Evolutionary conservation across 2,329 filamentous ascomycete species (phyloP).

Genomic region (Stagonosporopsis vannaccii): DNA sequence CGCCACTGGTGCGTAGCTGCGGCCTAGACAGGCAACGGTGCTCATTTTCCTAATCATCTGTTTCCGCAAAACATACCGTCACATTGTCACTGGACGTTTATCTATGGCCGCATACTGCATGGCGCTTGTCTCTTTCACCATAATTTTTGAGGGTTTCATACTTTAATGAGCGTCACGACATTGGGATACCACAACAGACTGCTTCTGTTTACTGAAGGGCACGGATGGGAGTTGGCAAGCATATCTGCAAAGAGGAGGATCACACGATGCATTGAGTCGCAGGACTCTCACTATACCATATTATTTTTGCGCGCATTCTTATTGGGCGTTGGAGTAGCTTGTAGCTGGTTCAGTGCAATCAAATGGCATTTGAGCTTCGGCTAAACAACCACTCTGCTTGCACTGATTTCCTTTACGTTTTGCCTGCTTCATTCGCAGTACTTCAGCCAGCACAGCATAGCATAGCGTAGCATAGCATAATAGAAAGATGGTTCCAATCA

Average conservation of each 20-base stretch:
- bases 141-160: constrained; percentile 44
- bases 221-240: constrained; percentile 36
- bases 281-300: constrained; percentile 39
- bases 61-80: constrained; percentile 28
- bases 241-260: constrained; percentile 26
- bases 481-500: constrained; percentile 3
- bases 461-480: constrained; percentile 18
- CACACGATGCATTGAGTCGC: constrained; percentile 18
- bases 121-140: constrained; percentile 45
- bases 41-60: constrained; percentile 33
- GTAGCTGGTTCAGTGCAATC: constrained; percentile 28
- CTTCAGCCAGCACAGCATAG: constrained; percentile 14
- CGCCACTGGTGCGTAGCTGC: constrained; percentile 95
- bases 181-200: constrained; percentile 49
- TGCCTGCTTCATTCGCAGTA: constrained; percentile 3
- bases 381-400: not conserved
- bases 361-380: constrained; percentile 25
- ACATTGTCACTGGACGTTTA: constrained; percentile 41
- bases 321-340: constrained; percentile 20
- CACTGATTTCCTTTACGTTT: not conserved
- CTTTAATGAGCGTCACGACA: constrained; percentile 51
- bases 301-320: constrained; percentile 35
- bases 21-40: constrained; percentile 45
- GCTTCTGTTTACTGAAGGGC: constrained; percentile 37
- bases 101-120: constrained; percentile 52